Evolutionary conservation across 148 eudicot genomes (phyloP).

Genomic region (Silene uniflora): DNA sequence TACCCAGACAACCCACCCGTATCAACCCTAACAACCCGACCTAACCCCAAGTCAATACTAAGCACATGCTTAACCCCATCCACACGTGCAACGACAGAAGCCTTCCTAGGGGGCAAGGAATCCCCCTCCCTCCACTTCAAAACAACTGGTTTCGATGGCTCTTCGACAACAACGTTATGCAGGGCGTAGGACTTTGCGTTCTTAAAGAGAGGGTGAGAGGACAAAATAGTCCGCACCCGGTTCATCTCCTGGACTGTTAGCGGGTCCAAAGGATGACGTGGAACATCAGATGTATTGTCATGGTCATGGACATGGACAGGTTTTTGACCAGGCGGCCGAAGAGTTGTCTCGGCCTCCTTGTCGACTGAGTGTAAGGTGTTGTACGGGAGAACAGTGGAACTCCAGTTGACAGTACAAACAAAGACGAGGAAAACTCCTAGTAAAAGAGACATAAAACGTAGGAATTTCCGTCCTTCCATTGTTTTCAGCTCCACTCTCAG

Average conservation of each 20-base stretch:
- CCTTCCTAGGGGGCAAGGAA: conserved; percentile 55
- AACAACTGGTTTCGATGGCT: conserved; percentile 57
- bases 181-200: conserved; percentile 39
- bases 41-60: too few relatives aligned
- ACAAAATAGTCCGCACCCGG: conserved; percentile 41
- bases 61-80: too few relatives aligned
- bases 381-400: conserved; percentile 25
- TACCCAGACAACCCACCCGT: too few relatives aligned
- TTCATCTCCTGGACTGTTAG: conserved; percentile 66
- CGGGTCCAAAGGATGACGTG: conserved; percentile 85
- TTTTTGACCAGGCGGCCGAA: conserved; percentile 4
- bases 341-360: conserved; percentile 27
- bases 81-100: conserved; percentile 73
- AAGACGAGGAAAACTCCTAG: conserved; percentile 39
- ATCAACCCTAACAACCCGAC: too few relatives aligned
- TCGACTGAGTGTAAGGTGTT: conserved; percentile 22
- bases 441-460: conserved; percentile 40
- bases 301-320: conserved; percentile 15
- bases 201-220: conserved; percentile 45
- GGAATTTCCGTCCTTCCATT: conserved; percentile 41
- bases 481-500: background rate
- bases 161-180: conserved; percentile 74
- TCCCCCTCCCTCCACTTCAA: conserved; percentile 64
- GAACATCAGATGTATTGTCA: conserved; percentile 30
- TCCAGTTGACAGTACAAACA: conserved; percentile 35